Conservation (phyloP, 2,329 filamentous ascomycete species). For the Cordyceps tenuipes region DNA sequence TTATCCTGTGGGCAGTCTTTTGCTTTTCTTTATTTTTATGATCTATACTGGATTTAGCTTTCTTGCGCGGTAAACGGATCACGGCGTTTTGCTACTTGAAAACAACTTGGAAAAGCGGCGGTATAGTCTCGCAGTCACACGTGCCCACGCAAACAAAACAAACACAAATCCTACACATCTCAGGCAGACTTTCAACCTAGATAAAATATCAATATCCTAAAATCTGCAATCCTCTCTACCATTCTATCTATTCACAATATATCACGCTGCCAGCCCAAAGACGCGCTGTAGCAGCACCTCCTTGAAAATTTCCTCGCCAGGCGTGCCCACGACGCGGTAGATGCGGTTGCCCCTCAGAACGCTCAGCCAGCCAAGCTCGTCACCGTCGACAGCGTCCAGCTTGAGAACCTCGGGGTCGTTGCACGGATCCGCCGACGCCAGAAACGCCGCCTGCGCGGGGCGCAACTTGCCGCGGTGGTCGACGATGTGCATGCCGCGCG, state of each 20-base stretch:
- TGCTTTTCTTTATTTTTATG: background rate
- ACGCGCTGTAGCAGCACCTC: slow-evolving; percentile 56
- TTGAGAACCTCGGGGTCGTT: slow-evolving; percentile 32
- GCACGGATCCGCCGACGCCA: slow-evolving; percentile 32
- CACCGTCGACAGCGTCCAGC: slow-evolving; percentile 52
- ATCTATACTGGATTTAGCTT: background rate
- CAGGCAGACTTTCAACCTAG: background rate
- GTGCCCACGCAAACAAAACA: background rate
- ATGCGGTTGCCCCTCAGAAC: slow-evolving; percentile 69
- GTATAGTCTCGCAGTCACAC: background rate
- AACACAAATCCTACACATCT: background rate
- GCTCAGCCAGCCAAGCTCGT: slow-evolving; percentile 71
- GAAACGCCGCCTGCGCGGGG: slow-evolving; percentile 34
- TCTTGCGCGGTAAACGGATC: background rate
- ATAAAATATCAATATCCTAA: background rate
- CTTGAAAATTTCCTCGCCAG: slow-evolving; percentile 60
- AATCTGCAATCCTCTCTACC: background rate
- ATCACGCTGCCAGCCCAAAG: slow-evolving; percentile 35
- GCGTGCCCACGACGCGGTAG: slow-evolving; percentile 61
- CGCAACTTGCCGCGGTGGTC: slow-evolving; percentile 60
- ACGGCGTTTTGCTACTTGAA: slow-evolving; percentile 7
- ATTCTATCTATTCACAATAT: slow-evolving; percentile 9
- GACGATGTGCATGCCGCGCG: slow-evolving; percentile 78
- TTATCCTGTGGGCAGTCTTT: background rate
- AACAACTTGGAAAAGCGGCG: background rate